Evolutionary conservation across 352 stramenopile species (phyloP), one percentile per base, ranked within the genome.

Genomic region (Pythium rhizo-oryzae): DNA sequence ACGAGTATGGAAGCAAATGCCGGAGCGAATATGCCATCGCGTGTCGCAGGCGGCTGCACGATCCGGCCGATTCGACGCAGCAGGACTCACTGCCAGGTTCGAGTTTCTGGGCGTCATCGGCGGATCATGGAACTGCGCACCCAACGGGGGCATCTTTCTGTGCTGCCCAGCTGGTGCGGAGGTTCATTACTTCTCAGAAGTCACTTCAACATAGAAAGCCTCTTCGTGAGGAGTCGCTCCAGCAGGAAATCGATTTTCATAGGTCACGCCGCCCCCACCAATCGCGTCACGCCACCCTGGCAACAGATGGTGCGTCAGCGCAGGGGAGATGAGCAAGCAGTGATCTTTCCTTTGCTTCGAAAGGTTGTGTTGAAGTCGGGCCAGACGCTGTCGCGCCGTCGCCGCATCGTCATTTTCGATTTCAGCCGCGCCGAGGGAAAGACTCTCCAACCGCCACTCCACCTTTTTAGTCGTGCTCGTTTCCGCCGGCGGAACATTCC

Each of bases 341-440:
- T 49, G 52, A 60, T 62, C 24, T 44, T 62, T 63, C 28, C 46
- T 35, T 47, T 23, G 52, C 30, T 59, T 59, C 43, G 50, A 23
- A 19, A 25, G 50, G 46, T 66, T 53, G 62, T 62, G 46, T 69
- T 69, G 62, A 69, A 69, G 62, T 69, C 62, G 55, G 46, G 55
- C 15, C 62, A 58, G 13, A 53, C 46, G 33, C 25, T 18, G 6
- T n/a, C n/a, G 47, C 35, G 8, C n/a, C 50, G 44, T 67, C 59
- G 59, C 35, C 7, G 5, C 50, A 33, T 62, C 41, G 62, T 69
- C 53, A 63, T 47, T 67, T 67, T 44, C 46, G 51, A 61, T 56
- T 67, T 67, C 30, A 25, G 8, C 12, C 5, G 9, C 1, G 16
- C 57, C 39, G 39, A 6, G 33, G 44, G 35, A 56, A 56, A 39